Conservation (phyloP, 108 stramenopile species). For the Cyclotella atomus region DNA sequence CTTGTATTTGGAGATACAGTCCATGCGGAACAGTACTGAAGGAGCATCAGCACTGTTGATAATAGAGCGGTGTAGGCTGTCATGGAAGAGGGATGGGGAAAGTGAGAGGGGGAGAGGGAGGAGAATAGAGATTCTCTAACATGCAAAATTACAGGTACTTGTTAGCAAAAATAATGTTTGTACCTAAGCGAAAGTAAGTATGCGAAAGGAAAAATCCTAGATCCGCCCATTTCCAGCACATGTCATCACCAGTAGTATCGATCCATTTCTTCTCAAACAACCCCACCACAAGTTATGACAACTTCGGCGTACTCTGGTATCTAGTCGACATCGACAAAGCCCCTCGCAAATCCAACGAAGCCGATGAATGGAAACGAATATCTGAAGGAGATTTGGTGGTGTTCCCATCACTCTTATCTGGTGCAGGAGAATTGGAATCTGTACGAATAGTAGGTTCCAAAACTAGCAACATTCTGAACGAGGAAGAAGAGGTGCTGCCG, state of each 20-base stretch:
- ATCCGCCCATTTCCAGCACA: no score
- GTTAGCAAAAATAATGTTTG: not conserved
- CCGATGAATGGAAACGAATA: not conserved
- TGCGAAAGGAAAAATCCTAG: not conserved
- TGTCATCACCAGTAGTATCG: not conserved
- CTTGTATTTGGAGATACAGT: not conserved
- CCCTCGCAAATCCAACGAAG: not conserved
- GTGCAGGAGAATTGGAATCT: slow-evolving; percentile 43
- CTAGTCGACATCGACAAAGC: slow-evolving; percentile 14
- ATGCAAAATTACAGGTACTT: no score
- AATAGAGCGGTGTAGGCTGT: not conserved
- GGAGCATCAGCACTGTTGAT: not conserved
- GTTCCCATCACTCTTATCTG: slow-evolving; percentile 20
- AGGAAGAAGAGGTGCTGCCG: not conserved
- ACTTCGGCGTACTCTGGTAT: slow-evolving; percentile 18
- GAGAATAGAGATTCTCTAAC: no score
- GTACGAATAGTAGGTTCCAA: slow-evolving; percentile 25
- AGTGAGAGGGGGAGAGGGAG: no score
- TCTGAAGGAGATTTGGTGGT: slow-evolving; percentile 31
- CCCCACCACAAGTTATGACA: slow-evolving; percentile 4
- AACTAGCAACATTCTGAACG: not conserved
- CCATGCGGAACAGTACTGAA: not conserved
- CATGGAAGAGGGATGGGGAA: no score
- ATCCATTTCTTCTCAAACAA: slow-evolving; percentile 23
- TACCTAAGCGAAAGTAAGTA: no score